These are phyloP conservation scores for Chimonanthus praecox DNA, from an alignment of 164 flowering plant species.

Conservation along the genomic window DNA sequence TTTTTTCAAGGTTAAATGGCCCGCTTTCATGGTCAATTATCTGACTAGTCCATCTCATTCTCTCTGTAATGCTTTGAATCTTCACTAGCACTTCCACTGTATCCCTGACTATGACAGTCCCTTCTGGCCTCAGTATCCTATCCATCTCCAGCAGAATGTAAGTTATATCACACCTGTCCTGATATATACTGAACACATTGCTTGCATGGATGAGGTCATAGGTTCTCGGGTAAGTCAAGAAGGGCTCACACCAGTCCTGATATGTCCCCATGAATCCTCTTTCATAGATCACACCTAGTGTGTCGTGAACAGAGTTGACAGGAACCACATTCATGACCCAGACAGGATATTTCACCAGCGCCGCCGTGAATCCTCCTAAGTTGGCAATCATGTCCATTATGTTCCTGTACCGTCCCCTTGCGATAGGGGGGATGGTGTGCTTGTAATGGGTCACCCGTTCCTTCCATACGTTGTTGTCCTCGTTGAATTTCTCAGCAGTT, in stretches of 20 bases:
- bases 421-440: conserved; percentile 28
- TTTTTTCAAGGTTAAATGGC: conserved; percentile 90
- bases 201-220: conserved; percentile 90
- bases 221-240: conserved; percentile 91
- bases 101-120: conserved; percentile 87
- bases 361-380: conserved; percentile 90
- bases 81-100: conserved; percentile 75
- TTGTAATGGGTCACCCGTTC: conserved; percentile 59
- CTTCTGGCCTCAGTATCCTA: conserved; percentile 92
- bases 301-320: conserved; percentile 48
- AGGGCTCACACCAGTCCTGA: conserved; percentile 95
- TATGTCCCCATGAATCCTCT: conserved; percentile 86
- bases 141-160: conserved; percentile 92
- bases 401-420: conserved; percentile 61
- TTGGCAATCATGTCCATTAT: conserved; percentile 94
- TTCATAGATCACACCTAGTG: conserved; percentile 74
- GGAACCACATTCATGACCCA: conserved; percentile 99
- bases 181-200: conserved; percentile 64
- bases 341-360: conserved; percentile 53
- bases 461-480: conserved; percentile 74
- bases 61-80: conserved; percentile 59
- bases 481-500: conserved; percentile 47
- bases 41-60: conserved; percentile 91
- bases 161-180: conserved; percentile 67
- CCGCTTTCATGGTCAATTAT: conserved; percentile 90